Percentiles rank a stretch among this genome's conserved stretches.
These are phyloP conservation scores for Fusarium algeriense DNA, from an alignment of 2,329 filamentous ascomycete species.

Conservation along the genomic window DNA sequence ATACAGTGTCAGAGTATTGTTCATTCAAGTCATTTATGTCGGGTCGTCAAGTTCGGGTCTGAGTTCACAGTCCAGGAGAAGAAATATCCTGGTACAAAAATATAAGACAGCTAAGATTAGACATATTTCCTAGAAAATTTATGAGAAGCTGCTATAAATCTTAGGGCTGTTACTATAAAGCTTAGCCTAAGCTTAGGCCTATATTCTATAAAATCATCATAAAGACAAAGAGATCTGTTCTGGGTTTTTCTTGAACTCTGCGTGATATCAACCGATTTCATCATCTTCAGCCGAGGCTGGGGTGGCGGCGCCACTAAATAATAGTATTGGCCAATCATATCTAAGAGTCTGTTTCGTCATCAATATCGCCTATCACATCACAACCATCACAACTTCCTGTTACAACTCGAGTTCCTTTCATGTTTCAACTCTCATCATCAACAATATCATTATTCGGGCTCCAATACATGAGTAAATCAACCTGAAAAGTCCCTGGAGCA, in stretches of 20 bases:
- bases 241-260: not conserved
- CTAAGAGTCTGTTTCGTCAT: constrained; percentile 42
- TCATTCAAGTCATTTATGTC: no score
- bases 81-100: not conserved
- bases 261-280: not conserved
- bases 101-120: not conserved
- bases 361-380: constrained; percentile 36
- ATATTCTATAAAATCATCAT: not conserved
- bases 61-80: not conserved
- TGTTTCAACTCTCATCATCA: constrained; percentile 3
- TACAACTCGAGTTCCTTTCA: constrained; percentile 10
- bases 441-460: constrained; percentile 3
- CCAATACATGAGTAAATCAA: constrained; percentile 14
- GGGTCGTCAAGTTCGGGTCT: no score
- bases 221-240: not conserved
- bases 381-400: constrained; percentile 18
- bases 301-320: constrained; percentile 1
- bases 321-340: constrained; percentile 37
- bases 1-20: no score
- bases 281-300: constrained; percentile 11
- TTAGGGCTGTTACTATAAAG: no score
- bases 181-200: not conserved
- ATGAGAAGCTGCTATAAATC: not conserved
- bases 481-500: constrained; percentile 14
- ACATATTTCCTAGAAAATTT: no score